phyloP scores from a whole-genome alignment of 2,329 filamentous ascomycete species.

The Claviceps monticola region DNA sequence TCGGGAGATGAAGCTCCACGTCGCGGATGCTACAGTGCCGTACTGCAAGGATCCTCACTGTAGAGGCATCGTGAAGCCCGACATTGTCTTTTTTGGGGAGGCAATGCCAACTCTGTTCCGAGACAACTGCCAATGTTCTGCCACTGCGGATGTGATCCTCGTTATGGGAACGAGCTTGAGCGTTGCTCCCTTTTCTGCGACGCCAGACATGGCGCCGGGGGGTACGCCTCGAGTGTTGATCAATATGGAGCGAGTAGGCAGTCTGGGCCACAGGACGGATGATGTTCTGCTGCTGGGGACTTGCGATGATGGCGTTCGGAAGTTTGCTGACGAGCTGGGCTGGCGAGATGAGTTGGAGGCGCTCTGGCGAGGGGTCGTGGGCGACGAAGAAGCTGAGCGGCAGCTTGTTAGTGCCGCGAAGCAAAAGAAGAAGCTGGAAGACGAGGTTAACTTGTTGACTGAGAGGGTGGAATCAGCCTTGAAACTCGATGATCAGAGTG shows the following conservation, averaged over 20 bases:
- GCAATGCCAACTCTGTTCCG: conserved; percentile 31
- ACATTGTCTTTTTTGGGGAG: conserved; percentile 91
- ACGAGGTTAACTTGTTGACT: conserved; percentile 29
- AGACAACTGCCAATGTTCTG: conserved; percentile 29
- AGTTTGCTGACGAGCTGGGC: conserved; percentile 64
- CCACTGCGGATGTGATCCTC: conserved; percentile 61
- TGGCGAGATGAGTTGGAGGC: conserved; percentile 75
- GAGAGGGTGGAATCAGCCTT: conserved; percentile 22
- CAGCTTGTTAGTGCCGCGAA: conserved; percentile 24
- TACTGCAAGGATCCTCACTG: conserved; percentile 50
- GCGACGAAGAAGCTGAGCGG: conserved; percentile 41
- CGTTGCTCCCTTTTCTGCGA: conserved; percentile 77
- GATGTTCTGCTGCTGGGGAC: conserved; percentile 75
- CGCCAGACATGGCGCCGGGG: conserved; percentile 51
- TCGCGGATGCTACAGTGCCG: conserved; percentile 56
- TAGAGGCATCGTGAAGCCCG: conserved; percentile 73
- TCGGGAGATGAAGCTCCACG: conserved; percentile 56
- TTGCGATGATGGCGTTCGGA: conserved; percentile 70
- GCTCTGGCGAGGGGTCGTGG: conserved; percentile 56
- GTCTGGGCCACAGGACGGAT: conserved; percentile 61
- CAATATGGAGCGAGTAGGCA: conserved; percentile 74
- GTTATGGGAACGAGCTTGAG: conserved; percentile 79
- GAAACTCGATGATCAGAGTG: conserved; percentile 15
- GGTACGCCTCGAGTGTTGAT: conserved; percentile 67
- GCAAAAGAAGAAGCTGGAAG: conserved; percentile 22